Evolutionary conservation across 1,284 basidiomycete genomes (phyloP).

Genomic region (Uromyces viciae-fabae): DNA sequence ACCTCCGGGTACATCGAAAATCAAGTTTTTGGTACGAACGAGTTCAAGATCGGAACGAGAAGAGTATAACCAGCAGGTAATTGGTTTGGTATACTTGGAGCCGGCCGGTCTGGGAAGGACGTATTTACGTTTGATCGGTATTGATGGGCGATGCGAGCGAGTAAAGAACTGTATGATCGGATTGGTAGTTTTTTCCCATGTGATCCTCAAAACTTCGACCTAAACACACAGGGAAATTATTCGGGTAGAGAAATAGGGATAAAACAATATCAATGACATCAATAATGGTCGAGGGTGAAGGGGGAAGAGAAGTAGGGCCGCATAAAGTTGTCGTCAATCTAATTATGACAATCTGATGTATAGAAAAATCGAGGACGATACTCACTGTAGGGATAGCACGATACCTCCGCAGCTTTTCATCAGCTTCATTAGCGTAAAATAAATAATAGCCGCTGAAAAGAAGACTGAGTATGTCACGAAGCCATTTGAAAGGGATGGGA

Average conservation of each 20-base stretch:
- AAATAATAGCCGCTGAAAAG: constrained; percentile 87
- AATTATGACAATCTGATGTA: background rate
- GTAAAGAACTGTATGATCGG: constrained; percentile 75
- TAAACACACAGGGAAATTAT: background rate
- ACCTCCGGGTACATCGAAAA: constrained; percentile 89
- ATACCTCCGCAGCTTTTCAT: constrained; percentile 73
- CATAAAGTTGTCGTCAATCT: too few relatives aligned
- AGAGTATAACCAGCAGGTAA: constrained; percentile 81
- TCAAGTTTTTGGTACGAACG: constrained; percentile 68
- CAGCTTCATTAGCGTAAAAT: constrained; percentile 67
- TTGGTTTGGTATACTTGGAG: constrained; percentile 73
- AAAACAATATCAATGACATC: background rate
- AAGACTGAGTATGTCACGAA: constrained; percentile 77
- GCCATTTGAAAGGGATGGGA: constrained; percentile 85
- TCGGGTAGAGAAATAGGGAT: background rate
- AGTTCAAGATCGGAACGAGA: constrained; percentile 68
- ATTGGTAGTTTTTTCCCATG: constrained; percentile 88
- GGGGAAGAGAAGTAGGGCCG: too few relatives aligned
- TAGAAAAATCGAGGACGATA: background rate
- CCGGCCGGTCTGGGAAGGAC: constrained; percentile 73
- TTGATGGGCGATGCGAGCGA: constrained; percentile 60
- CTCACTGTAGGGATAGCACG: constrained; percentile 76
- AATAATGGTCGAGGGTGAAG: background rate
- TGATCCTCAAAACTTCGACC: constrained; percentile 84
- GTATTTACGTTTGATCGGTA: constrained; percentile 71